These are phyloP conservation scores for Adenanthera pavonina DNA, from an alignment of 306 rosid genomes.

Conservation along the genomic window DNA sequence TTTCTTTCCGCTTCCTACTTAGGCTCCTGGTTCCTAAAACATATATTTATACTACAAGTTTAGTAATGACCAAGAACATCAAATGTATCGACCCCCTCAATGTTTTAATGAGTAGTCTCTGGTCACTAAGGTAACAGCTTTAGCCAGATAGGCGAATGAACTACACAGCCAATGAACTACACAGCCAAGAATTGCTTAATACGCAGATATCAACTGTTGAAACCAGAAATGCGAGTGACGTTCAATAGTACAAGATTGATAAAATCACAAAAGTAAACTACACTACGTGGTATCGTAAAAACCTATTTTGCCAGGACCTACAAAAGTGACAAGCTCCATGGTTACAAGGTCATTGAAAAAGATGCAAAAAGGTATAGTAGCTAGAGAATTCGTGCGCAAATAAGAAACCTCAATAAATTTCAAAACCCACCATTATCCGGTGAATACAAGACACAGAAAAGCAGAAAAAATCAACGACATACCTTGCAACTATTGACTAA, in stretches of 20 bases:
- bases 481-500: slow-evolving; percentile 82
- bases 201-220: background rate
- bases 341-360: background rate
- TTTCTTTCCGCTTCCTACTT: background rate
- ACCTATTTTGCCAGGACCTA: background rate
- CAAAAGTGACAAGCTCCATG: background rate
- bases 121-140: background rate
- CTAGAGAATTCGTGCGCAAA: slow-evolving; percentile 1
- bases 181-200: background rate
- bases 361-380: background rate
- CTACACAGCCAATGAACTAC: background rate
- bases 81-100: background rate
- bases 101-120: background rate
- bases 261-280: slow-evolving; percentile 3
- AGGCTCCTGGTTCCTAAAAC: slow-evolving; percentile 1
- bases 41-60: background rate
- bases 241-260: background rate
- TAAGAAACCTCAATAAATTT: background rate
- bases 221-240: background rate
- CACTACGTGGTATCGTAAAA: background rate
- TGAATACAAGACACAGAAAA: background rate
- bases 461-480: slow-evolving; percentile 15
- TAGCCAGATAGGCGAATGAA: background rate
- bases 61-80: background rate
- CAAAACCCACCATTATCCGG: background rate